phyloP scores from a whole-genome alignment of 805 yeast species.

The Candida mattraensis region DNA sequence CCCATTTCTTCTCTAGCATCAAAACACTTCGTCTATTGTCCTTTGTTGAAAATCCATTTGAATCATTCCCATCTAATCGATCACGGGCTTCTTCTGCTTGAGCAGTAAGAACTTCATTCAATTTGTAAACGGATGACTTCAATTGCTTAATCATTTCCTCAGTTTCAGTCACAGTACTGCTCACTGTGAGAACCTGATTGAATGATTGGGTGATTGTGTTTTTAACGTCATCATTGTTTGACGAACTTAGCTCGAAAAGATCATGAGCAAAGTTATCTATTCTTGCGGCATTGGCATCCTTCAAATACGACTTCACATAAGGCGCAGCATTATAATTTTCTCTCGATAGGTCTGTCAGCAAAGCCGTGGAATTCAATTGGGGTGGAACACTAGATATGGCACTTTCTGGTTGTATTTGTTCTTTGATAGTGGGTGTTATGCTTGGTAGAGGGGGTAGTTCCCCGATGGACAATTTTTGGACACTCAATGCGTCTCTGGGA shows the following conservation, averaged over 20 bases:
- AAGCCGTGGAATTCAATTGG: conserved; percentile 23
- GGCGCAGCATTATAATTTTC: conserved; percentile 46
- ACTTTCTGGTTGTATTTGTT: conserved; percentile 6
- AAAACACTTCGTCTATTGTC: conserved; percentile 69
- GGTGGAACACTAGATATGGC: conserved; percentile 1
- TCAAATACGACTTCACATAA: conserved; percentile 50
- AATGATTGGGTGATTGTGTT: conserved; percentile 60
- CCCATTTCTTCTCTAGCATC: conserved; percentile 81
- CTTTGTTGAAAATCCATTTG: conserved; percentile 32
- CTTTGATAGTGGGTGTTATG: conserved; percentile 4
- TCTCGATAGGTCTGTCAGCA: conserved; percentile 37
- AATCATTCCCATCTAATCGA: conserved; percentile 3
- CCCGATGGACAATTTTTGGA: conserved; percentile 1
- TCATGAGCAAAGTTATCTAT: conserved; percentile 68
- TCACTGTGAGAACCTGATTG: conserved; percentile 57
- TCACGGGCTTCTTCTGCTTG: conserved; percentile 32
- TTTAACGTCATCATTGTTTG: conserved; percentile 59
- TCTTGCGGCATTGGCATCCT: conserved; percentile 67
- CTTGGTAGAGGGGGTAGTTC: conserved; percentile 17
- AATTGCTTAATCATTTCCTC: conserved; percentile 62
- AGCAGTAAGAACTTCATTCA: conserved; percentile 57
- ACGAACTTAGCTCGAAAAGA: conserved; percentile 46
- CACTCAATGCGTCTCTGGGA: conserved; percentile 17
- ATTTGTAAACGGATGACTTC: conserved; percentile 57
- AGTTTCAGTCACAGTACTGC: conserved; percentile 61